Evolutionary conservation across 2,329 filamentous ascomycete species (phyloP).

Genomic region (Botryosphaeria dothidea): DNA sequence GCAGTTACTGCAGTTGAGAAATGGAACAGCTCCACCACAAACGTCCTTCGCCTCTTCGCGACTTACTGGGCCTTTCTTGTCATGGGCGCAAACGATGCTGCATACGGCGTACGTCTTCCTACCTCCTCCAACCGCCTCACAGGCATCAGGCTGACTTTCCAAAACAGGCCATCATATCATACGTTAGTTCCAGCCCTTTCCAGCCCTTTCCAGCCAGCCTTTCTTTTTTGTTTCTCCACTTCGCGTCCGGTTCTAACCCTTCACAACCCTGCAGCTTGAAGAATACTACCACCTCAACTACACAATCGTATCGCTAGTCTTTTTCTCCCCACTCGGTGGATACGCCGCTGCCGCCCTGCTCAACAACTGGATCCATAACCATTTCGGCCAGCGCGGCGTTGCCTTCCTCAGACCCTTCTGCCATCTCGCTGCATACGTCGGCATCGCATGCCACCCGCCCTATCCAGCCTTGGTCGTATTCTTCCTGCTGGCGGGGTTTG

Average conservation of each 20-base stretch:
- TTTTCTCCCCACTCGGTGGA: constrained; percentile 65
- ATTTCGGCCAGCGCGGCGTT: constrained; percentile 69
- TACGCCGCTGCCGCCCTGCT: constrained; percentile 46
- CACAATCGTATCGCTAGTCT: constrained; percentile 65
- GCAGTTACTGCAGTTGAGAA: constrained; percentile 42
- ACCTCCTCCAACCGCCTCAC: not conserved
- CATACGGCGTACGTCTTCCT: constrained; percentile 55
- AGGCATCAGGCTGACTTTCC: not conserved
- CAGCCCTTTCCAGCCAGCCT: too few species aligned
- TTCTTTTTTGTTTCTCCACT: not conserved
- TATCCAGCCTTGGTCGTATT: constrained; percentile 67
- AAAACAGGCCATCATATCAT: constrained; percentile 48
- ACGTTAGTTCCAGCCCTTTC: constrained; percentile 33
- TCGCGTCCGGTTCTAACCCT: constrained; percentile 5
- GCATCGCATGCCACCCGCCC: constrained; percentile 67
- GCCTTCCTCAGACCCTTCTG: constrained; percentile 64
- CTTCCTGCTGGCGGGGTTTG: constrained; percentile 67
- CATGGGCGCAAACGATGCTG: constrained; percentile 69
- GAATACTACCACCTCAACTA: constrained; percentile 63
- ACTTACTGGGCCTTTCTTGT: constrained; percentile 64
- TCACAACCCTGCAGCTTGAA: constrained; percentile 50
- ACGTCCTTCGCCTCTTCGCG: constrained; percentile 59
- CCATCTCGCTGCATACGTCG: constrained; percentile 64
- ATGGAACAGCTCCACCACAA: constrained; percentile 64
- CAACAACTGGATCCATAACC: constrained; percentile 41